phyloP scores from a whole-genome alignment of 2,329 filamentous ascomycete genomes.

The Xylaria polymorpha region DNA sequence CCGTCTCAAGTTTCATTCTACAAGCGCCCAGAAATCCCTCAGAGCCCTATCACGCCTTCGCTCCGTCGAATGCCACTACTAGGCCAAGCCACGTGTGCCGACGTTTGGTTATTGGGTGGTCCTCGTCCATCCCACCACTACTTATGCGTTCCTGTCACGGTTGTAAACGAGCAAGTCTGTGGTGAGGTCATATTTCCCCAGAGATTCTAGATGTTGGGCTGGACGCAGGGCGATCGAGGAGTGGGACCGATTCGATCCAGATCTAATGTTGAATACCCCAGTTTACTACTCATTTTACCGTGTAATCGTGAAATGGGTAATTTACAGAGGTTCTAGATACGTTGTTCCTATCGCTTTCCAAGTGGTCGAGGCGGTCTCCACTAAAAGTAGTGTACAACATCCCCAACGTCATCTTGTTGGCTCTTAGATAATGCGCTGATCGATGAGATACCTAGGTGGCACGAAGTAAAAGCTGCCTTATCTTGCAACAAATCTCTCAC shows the following conservation, averaged over 20 bases:
- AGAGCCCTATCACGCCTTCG: constrained; percentile 27
- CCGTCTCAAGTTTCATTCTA: constrained; percentile 23
- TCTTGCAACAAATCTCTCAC: constrained; percentile 27
- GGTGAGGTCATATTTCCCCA: constrained; percentile 28
- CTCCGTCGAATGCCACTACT: constrained; percentile 35
- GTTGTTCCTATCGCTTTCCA: constrained; percentile 10
- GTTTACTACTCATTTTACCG: constrained; percentile 1
- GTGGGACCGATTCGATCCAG: constrained; percentile 5
- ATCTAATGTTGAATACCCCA: constrained; percentile 13
- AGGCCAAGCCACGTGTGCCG: constrained; percentile 35
- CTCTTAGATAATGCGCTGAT: not conserved
- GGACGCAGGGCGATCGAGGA: constrained; percentile 18
- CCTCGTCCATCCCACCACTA: constrained; percentile 18
- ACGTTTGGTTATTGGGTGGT: constrained; percentile 29
- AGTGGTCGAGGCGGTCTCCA: not conserved
- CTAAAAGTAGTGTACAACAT: not conserved
- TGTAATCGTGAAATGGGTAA: constrained; percentile 11
- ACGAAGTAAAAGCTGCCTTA: constrained; percentile 23
- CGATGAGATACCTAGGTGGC: constrained; percentile 18
- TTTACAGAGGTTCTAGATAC: not conserved
- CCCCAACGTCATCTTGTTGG: constrained; percentile 3
- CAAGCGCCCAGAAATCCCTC: constrained; percentile 34
- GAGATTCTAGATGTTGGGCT: constrained; percentile 19
- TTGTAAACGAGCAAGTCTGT: not conserved
- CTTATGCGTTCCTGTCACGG: constrained; percentile 3